These are phyloP conservation scores for Aspergillus asperescens DNA, from an alignment of 495 filamentous ascomycete species.

Conservation along the genomic window DNA sequence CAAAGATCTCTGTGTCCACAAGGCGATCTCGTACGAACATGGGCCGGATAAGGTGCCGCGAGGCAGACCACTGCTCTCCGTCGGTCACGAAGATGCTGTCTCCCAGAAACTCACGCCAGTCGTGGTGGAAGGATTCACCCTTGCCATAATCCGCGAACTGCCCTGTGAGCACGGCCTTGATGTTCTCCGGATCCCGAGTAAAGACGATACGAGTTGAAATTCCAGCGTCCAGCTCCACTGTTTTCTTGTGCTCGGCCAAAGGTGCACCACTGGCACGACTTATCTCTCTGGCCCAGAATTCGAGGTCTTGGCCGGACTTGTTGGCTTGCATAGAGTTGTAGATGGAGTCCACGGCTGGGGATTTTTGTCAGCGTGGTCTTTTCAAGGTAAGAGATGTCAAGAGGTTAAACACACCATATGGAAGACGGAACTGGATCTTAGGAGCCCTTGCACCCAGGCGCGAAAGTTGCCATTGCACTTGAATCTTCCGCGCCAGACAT, in stretches of 20 bases:
- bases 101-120: constrained; percentile 70
- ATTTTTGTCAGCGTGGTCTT: constrained; percentile 3
- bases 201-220: constrained; percentile 53
- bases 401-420: constrained; percentile 26
- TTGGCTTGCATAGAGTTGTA: constrained; percentile 46
- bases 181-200: constrained; percentile 60
- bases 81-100: constrained; percentile 79
- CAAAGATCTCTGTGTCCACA: constrained; percentile 73
- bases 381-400: neutral
- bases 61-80: constrained; percentile 66
- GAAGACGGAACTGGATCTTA: constrained; percentile 29
- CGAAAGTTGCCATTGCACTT: constrained; percentile 29
- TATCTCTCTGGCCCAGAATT: constrained; percentile 56
- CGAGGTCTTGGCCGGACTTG: constrained; percentile 48
- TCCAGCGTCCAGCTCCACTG: constrained; percentile 54
- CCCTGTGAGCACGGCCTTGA: constrained; percentile 76
- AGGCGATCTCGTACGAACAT: constrained; percentile 81
- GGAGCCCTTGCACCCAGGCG: constrained; percentile 35
- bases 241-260: constrained; percentile 36
- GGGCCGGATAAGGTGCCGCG: constrained; percentile 71
- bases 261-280: constrained; percentile 26
- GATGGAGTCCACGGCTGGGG: constrained; percentile 59
- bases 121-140: constrained; percentile 60
- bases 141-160: constrained; percentile 67
- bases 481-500: constrained; percentile 28